Base-by-base conservation (phyloP, 257 asterid genomes). In the Solanum gracilifrons region DNA sequence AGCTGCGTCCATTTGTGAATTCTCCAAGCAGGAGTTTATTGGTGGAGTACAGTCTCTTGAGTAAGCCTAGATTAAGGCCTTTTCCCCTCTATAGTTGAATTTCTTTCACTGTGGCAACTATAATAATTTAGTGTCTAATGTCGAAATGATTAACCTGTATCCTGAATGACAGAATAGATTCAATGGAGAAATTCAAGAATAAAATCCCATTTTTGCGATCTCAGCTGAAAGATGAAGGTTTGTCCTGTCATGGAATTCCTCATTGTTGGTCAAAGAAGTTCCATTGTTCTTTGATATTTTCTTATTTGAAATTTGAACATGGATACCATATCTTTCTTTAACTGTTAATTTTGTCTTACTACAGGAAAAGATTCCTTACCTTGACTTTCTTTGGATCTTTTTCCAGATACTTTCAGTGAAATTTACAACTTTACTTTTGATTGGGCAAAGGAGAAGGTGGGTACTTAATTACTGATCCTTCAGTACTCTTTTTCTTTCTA, bases 381-480 rank as follows among this genome's bases (percentile, higher is more conserved):
- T 46, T 9, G 23, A 25, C 39, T 18, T n/a, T 29, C 36, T 43
- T 79, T 41, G 27, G 5, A 16, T 35, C 84, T 69, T 64, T 87
- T 31, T 90, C 58, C 96, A 97, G 99, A 96, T 31, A 96, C 94
- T 91, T 96, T 96, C 89, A 91, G 93, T n/a, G 98, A 96, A 87
- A 94, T 96, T 91, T 97, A 97, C 91, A 94, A 97, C 91, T 97
- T 93, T 86, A 97, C 99, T 83, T 97, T 97, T 92, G 97, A 97
- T 87, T 97, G 99, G 99, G 99, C 99, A 88, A 97, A 96, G 87
- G 99, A 96, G 90, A 96, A 96, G 99, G 99, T 97, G 12, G 35
- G 85, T 80, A 46, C 85, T 80, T 46, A n/a, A 43, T 80, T 29
- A 46, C 68, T 80, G 36, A 77, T 41, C 36, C 37, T 21, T 41